Evolutionary conservation across 1,284 basidiomycete genomes (phyloP), one percentile per base, ranked within the genome.

Genomic region (Rugosomyces carneus): DNA sequence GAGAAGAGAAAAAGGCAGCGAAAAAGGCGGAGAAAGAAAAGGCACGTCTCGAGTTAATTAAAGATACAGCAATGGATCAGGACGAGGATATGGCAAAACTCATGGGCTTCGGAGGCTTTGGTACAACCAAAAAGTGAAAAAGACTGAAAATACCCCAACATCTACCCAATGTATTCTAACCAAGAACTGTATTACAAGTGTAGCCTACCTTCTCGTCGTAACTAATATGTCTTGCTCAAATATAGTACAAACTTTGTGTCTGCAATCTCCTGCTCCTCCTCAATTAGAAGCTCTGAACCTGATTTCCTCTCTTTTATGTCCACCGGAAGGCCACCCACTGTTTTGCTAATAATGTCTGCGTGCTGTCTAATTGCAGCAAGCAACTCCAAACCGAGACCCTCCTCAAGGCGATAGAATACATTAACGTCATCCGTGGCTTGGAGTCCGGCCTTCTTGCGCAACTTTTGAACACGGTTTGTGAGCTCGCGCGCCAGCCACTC

Each of bases 31-130:
- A 76, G 60, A 84, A 83, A 59, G 83, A 91, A 58, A 78, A 78
- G 55, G 72, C 76, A 8, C 81, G 84, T 44, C 68, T 80, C 36
- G 80, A 80, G 50, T 64, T 81, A 39, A 75, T 76, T 26, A 73
- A 81, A 56, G 80, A 78, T 48, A 63, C 75, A 1, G 68, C 66
- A 5, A 67, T 66, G 51, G 70, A 75, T 27, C 70, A 67, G 47
- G 76, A 81, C 48, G 64, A 71, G 44, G 82, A 86, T 51, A 89
- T 94, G 79, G 75, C 86, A 52, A 70, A 73, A 31, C 79, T 92
- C 71, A 95, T 97, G 93, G 94, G 93, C 35, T 97, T 97, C 63
- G 84, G 80, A 36, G 89, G 91, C 2, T 97, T 97, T 60, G 90
- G 90, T 11, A 72, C 85, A 16, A 79, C 80, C 23, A 91, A 91